Evolutionary conservation across 108 stramenopile genomes (phyloP).

Genomic region (Cyclotella atomus): DNA sequence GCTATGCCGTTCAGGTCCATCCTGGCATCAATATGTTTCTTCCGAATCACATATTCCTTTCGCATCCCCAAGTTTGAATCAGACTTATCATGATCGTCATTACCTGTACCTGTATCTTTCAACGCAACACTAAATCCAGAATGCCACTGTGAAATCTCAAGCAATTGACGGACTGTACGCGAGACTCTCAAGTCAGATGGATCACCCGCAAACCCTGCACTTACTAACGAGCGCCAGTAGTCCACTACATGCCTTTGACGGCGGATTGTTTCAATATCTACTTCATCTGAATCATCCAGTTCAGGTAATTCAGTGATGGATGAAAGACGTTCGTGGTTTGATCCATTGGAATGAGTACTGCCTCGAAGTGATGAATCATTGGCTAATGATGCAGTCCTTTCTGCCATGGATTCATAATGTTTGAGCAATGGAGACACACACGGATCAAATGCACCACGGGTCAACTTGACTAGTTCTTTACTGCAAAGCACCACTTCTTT

Average conservation of each 20-base stretch:
- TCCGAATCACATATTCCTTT: constrained; percentile 22
- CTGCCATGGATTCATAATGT: constrained; percentile 42
- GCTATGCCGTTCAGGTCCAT: constrained; percentile 57
- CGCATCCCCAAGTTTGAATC: not conserved
- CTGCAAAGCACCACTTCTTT: constrained; percentile 38
- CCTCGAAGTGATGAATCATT: not conserved
- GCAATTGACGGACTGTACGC: constrained; percentile 28
- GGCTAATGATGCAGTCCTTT: not conserved
- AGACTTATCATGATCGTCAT: not conserved
- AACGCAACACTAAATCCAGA: constrained; percentile 38
- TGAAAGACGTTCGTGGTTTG: not conserved
- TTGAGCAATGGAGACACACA: constrained; percentile 39
- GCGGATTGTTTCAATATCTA: constrained; percentile 25
- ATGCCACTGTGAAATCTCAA: constrained; percentile 39
- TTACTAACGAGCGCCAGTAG: constrained; percentile 32
- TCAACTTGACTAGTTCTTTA: constrained; percentile 44
- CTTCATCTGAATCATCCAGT: not conserved
- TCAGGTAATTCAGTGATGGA: constrained; percentile 16
- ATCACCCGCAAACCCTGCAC: constrained; percentile 38
- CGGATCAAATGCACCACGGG: constrained; percentile 55
- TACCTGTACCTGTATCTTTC: not conserved
- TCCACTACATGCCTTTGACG: constrained; percentile 30
- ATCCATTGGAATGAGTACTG: not conserved
- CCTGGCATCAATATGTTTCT: constrained; percentile 41
- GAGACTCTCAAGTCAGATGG: constrained; percentile 36